Conservation (phyloP, 2,329 filamentous ascomycete genomes). For the Ophidiomyces ophidiicola region DNA sequence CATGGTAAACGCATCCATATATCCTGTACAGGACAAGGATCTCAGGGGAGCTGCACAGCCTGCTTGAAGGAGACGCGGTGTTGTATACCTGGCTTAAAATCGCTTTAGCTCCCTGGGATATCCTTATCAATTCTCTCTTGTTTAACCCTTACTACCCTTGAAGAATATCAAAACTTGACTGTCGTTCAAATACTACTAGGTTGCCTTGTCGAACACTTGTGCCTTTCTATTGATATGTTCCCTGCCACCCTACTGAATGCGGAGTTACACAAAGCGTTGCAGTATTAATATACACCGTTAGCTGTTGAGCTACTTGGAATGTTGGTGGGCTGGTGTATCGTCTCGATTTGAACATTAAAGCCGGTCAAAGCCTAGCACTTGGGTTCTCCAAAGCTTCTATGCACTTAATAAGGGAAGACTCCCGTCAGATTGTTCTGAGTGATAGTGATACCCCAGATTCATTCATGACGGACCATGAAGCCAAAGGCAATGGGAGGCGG, state of each 20-base stretch:
- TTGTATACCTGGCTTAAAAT: constrained; percentile 9
- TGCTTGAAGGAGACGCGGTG: not conserved
- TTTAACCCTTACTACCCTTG: constrained; percentile 4
- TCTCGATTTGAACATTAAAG: not conserved
- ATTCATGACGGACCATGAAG: constrained; percentile 23
- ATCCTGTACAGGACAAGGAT: constrained; percentile 9
- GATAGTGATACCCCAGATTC: not conserved
- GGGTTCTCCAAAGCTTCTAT: not conserved
- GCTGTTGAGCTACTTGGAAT: constrained; percentile 1
- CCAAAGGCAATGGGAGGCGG: constrained; percentile 33
- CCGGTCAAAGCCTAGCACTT: not conserved
- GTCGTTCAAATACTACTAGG: constrained; percentile 2
- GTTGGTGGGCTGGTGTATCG: constrained; percentile 2
- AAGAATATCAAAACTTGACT: constrained; percentile 11
- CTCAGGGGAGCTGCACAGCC: constrained; percentile 6
- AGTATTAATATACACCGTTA: constrained; percentile 8
- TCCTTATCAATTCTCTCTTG: constrained; percentile 3
- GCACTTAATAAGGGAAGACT: constrained; percentile 17
- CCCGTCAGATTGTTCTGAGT: constrained; percentile 19
- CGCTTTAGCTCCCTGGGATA: constrained; percentile 6
- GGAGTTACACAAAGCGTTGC: constrained; percentile 9
- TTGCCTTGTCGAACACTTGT: constrained; percentile 5
- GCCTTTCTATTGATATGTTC: constrained; percentile 2
- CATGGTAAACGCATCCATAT: constrained; percentile 6
- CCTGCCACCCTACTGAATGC: constrained; percentile 4